phyloP scores from a whole-genome alignment of 805 yeast genomes.

The Candida argentea region DNA sequence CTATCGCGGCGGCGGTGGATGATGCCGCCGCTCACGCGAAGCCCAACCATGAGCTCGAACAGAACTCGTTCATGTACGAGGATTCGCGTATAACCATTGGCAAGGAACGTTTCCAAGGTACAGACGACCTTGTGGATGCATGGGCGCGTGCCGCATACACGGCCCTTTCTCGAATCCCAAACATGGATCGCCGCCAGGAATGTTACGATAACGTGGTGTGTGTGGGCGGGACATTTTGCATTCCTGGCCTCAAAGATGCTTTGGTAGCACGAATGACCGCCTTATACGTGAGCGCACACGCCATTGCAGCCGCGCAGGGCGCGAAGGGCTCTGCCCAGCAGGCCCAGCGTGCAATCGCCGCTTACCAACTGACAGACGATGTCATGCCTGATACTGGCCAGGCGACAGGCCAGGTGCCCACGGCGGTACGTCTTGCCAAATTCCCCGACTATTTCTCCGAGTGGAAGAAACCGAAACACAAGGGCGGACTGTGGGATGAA shows the following conservation, averaged over 20 bases:
- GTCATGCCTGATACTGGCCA: conserved; percentile 16
- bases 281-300: conserved; percentile 39
- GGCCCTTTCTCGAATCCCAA: conserved; percentile 49
- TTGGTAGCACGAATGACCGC: conserved; percentile 47
- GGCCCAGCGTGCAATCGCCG: conserved; percentile 29
- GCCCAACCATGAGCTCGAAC: conserved; percentile 62
- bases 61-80: conserved; percentile 58
- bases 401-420: conserved; percentile 60
- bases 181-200: conserved; percentile 63
- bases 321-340: conserved; percentile 14
- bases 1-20: conserved; percentile 13
- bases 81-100: conserved; percentile 68
- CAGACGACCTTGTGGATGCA: conserved; percentile 44
- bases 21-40: conserved; percentile 21
- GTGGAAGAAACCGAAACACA: conserved; percentile 58
- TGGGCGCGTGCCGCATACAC: conserved; percentile 47
- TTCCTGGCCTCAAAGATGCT: conserved; percentile 69
- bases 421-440: conserved; percentile 55
- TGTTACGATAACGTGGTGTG: conserved; percentile 77
- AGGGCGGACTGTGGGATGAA: conserved; percentile 57
- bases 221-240: conserved; percentile 67
- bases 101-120: conserved; percentile 80
- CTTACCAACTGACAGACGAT: conserved; percentile 35
- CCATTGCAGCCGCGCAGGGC: conserved; percentile 26
- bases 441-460: conserved; percentile 90